These are phyloP conservation scores for Colletotrichum sp. DNA, from an alignment of 2,329 filamentous ascomycete species.

Conservation along the genomic window DNA sequence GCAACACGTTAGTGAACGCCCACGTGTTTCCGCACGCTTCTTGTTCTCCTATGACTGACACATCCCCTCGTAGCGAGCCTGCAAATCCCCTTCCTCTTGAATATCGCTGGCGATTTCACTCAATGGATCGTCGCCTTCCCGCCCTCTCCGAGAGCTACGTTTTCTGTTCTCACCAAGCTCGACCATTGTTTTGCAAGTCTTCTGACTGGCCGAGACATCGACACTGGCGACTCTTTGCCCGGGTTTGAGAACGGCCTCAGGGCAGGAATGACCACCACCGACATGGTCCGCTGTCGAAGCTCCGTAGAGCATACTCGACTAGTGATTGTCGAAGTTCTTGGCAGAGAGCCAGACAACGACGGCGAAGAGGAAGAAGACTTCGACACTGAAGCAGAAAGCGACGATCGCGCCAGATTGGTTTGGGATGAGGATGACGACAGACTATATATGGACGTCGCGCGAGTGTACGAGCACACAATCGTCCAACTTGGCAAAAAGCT, in stretches of 20 bases:
- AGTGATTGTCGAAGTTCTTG: conserved; percentile 72
- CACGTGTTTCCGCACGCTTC: background rate
- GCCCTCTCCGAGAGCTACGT: conserved; percentile 69
- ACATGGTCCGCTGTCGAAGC: conserved; percentile 87
- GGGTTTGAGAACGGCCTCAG: conserved; percentile 69
- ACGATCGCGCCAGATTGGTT: conserved; percentile 29
- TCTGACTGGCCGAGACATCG: conserved; percentile 69
- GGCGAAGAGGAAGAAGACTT: conserved; percentile 35
- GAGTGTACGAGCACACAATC: conserved; percentile 81
- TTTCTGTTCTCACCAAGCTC: conserved; percentile 76
- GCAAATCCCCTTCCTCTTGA: conserved; percentile 84
- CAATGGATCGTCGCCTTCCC: conserved; percentile 77
- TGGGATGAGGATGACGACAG: conserved; percentile 50
- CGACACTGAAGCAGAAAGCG: conserved; percentile 36
- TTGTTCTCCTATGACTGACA: background rate
- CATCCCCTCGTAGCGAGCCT: conserved; percentile 64
- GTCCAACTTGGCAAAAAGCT: conserved; percentile 74
- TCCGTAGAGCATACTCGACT: conserved; percentile 79
- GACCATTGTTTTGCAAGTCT: conserved; percentile 85
- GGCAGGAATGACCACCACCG: conserved; percentile 75
- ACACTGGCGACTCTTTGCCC: conserved; percentile 68
- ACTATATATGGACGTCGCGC: conserved; percentile 72
- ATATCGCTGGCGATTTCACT: conserved; percentile 74
- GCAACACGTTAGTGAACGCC: conserved; percentile 73
- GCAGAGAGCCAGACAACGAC: conserved; percentile 37